phyloP scores from a whole-genome alignment of 2,329 filamentous ascomycete species.

The Aspergillus pseudotamarii region DNA sequence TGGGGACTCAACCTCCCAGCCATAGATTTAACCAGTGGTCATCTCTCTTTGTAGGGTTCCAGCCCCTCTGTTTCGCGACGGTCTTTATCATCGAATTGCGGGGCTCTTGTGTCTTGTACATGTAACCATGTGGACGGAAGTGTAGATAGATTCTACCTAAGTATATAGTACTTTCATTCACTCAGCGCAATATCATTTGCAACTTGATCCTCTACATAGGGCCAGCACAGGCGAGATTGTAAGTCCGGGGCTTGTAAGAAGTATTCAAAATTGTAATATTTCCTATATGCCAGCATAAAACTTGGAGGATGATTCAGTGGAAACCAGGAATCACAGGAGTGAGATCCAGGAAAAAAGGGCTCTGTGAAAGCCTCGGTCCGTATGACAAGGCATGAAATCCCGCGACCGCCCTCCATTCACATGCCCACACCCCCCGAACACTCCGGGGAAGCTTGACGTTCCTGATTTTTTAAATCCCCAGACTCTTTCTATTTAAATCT shows the following conservation, averaged over 20 bases:
- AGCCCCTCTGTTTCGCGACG: neutral
- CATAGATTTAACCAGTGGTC: neutral
- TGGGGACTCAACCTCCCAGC: neutral
- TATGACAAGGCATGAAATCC: neutral
- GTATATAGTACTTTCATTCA: too few relatives aligned
- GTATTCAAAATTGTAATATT: neutral
- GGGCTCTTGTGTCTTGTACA: neutral
- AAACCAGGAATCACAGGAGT: conserved; percentile 9
- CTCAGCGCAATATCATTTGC: neutral
- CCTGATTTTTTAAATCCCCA: conserved; percentile 18
- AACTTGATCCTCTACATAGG: neutral
- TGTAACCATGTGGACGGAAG: neutral
- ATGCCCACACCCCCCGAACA: conserved; percentile 18
- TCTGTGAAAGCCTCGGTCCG: conserved; percentile 21
- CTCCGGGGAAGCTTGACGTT: conserved; percentile 27
- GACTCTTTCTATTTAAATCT: conserved; percentile 11
- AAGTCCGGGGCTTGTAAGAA: neutral
- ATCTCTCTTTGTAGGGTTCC: neutral
- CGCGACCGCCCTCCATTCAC: conserved; percentile 23
- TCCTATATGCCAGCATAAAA: neutral
- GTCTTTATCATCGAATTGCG: neutral
- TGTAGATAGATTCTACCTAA: neutral
- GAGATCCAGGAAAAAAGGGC: neutral
- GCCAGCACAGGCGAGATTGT: neutral
- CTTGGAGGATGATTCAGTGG: neutral